Base-by-base conservation (phyloP, 768 basidiomycete species). In the Boletus patriciae region DNA sequence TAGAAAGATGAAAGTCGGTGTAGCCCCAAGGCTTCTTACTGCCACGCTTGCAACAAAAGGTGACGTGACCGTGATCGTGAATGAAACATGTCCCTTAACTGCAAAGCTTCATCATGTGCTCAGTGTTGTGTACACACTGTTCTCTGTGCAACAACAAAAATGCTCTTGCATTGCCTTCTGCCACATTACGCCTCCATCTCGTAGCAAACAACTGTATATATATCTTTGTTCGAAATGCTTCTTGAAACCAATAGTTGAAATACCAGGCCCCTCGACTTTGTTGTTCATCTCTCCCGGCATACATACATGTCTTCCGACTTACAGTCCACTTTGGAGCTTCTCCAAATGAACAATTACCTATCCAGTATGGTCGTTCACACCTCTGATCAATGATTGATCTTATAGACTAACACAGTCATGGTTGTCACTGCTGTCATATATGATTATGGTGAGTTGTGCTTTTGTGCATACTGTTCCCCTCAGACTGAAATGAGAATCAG, bases 401-500 rank as follows among this genome's bases (percentile, higher is more conserved):
- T 2, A 60, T 8, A 0, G 13, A 25, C 16, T 0, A 6, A 9
- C 6, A 2, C 12, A 61, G 59, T 61, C 5, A 0, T 25, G 1
- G 13, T 25, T 2, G 25, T 41, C 2, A 29, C 25, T 25, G 25
- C 21, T 2, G 25, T 41, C 2, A 29, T 29, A 15, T 62, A 61
- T 40, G 59, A 62, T 25, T 62, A 52, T 25, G 11, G 59, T 61
- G n/a, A 52, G 60, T 21, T 5, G 25, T 31, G 1, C 16, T 16
- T 11, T 13, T 13, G 36, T 54, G 9, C 2, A 54, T 25, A 5
- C 12, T 9, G 3, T 21, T 4, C 0, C 1, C 8, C 11, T 34
- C 29, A 16, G 10, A 21, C 16, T 29, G 13, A 21, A 44, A 1
- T 43, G 25, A 37, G 6, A 7, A 15, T n/a, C n/a, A 1, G 0